Base-by-base conservation (phyloP, 192 early-diverging fungal species). In the Entomortierella chlamydospora region DNA sequence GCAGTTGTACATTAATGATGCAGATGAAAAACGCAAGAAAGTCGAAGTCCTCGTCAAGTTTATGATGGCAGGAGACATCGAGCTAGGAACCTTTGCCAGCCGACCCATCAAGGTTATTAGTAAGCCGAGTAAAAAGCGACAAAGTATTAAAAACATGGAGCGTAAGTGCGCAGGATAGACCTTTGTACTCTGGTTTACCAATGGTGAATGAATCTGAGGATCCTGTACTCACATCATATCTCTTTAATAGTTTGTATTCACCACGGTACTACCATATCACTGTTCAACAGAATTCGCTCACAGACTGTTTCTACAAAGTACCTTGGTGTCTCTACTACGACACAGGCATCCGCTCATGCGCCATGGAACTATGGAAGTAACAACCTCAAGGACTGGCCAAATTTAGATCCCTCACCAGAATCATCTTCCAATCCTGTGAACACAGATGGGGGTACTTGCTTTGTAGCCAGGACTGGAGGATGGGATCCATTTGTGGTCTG, bases 241-340 rank as follows among this genome's bases (percentile, higher is more conserved):
- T 41, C 29, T 23, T 28, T 8, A 0, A 7, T 80, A 92, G 91
- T 95, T 43, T 92, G 94, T 61, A 94, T 97, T 55, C 90, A 91
- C 80, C 94, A 95, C 62, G 96, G 96, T 2, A 90, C 92, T 1
- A 92, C 90, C 0, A 89, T 98, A 42, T 92, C 95, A 15, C 82
- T 98, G 13, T 98, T 96, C 81, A 96, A 96, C 81, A 89, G 96
- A 33, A 87, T 95, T 56, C 91, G 94, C 30, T 93, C 94, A 1
- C 96, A 98, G 83, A 96, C 94, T 0, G 93, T 94, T 18, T 94
- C 90, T 1, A 97, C 96, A 42, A 93, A 95, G 70, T 98, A 92
- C 54, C 86, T 96, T 22, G 88, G 92, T 13, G 90, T 89, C 4
- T 86, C 84, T 17, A 84, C 71, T 10, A 81, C 83, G 20, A 81